These are phyloP conservation scores for Colletotrichum magnum DNA, from an alignment of 2,329 filamentous ascomycete genomes.

Conservation along the genomic window DNA sequence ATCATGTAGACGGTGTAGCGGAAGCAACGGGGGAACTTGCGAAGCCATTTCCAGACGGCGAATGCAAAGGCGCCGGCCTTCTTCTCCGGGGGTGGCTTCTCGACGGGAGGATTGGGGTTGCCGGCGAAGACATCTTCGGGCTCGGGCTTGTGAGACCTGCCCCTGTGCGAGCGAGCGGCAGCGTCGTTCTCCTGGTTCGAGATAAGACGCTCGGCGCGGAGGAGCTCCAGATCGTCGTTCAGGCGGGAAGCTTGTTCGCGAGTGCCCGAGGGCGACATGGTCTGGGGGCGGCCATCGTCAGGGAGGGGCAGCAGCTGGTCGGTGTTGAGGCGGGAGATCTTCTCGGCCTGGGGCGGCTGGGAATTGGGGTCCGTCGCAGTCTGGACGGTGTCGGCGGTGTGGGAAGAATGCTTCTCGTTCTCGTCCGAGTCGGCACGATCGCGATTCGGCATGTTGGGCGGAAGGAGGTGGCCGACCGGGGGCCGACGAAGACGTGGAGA, in stretches of 20 bases:
- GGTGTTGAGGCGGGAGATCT: conserved; percentile 27
- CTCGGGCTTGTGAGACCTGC: conserved; percentile 51
- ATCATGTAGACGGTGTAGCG: conserved; percentile 65
- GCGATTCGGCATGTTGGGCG: conserved; percentile 30
- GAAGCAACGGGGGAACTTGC: conserved; percentile 64
- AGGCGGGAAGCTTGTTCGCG: conserved; percentile 55
- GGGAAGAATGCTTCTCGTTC: conserved; percentile 42
- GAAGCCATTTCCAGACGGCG: conserved; percentile 59
- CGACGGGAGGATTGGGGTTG: conserved; percentile 41
- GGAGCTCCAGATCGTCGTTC: conserved; percentile 64
- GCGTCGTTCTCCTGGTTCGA: conserved; percentile 58
- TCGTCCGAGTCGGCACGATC: conserved; percentile 39
- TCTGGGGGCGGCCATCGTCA: not conserved
- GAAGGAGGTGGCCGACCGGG: not conserved
- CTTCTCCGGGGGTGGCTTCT: conserved; percentile 39
- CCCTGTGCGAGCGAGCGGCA: conserved; percentile 45
- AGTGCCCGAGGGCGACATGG: conserved; percentile 32
- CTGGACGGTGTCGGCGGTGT: conserved; percentile 39
- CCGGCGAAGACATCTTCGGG: conserved; percentile 62
- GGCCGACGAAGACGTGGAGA: not conserved
- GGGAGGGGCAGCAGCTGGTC: conserved; percentile 23
- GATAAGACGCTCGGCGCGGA: conserved; percentile 62
- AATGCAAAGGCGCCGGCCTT: conserved; percentile 46
- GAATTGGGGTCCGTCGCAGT: conserved; percentile 33
- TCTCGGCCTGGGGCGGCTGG: conserved; percentile 13